Base-by-base conservation (phyloP, 306 rosid genomes). In the Prunus kanzakura region DNA sequence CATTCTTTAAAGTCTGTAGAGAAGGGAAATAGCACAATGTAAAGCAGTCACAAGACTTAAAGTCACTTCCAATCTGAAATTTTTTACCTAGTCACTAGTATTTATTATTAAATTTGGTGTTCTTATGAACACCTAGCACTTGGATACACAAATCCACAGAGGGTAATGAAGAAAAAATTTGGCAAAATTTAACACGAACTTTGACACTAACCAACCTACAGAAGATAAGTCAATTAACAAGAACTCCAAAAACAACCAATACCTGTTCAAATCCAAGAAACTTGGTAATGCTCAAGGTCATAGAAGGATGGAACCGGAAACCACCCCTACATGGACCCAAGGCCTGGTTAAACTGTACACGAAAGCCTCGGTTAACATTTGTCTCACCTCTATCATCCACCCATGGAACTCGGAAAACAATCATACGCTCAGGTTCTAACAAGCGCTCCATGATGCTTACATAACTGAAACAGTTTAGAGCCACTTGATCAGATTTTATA, bases 221-320 rank as follows among this genome's bases (percentile, higher is more conserved):
- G 72, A 55, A 49, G 56, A 74, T 29, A 57, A 51, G 64, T 35
- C 71, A 52, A 64, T 9, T 54, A n/a, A 66, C 64, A 67, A 46
- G 69, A 15, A 72, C 27, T 43, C 76, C 63, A 61, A 77, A 81
- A 66, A 71, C 43, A 46, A 70, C 46, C 68, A 60, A 63, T 93
- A 93, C 98, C 98, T 93, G 98, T 81, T 93, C 87, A 88, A 93
- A 91, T 80, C 96, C 98, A 84, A 93, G 98, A 84, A 93, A 93
- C 82, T 93, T 93, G 75, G 98, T 86, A 80, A 91, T 78, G 61
- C 97, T 93, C 81, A 89, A 89, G 85, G 87, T 93, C 96, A 91
- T 87, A 57, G 88, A 88, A 64, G 93, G 97, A 82, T 93, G 98
- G 85, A 89, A 93, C 68, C 98, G 95, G 68, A 93, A 85, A 79